Evolutionary conservation across 306 rosid species (phyloP), one percentile per base, ranked within the genome.

Genomic region (Gleditsia sinensis): DNA sequence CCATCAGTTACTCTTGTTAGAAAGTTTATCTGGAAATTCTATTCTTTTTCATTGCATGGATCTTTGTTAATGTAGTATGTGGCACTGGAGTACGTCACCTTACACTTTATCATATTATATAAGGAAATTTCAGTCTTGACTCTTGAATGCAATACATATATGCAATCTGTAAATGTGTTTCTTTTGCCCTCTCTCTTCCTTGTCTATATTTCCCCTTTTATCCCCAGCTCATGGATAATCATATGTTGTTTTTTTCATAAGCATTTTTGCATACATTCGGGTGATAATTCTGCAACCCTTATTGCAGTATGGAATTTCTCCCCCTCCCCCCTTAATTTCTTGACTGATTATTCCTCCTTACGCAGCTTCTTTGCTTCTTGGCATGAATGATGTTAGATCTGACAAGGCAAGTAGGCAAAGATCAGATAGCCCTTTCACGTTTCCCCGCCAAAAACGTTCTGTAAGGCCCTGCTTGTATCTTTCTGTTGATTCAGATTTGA

Each of bases 401-500:
- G 96, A 92, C 69, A 86, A 86, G 81, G 68, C 81, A 70, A 87
- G 77, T 72, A 86, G 88, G 81, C 89, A 78, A 72, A 83, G 97
- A 79, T 88, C 98, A 25, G 91, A 78, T 75, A 89, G 90, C 81
- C 98, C 98, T 19, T 88, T 95, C 92, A 84, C 98, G 25, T 90
- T 92, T 86, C 99, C 99, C 80, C 97, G 98, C 76, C 99, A 95
- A 80, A 95, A 90, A 81, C 95, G 99, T 72, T 40, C 45, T 85
- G 58, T 59, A 69, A n/a, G n/a, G n/a, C n/a, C n/a, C n/a, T n/a
- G n/a, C 82, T 88, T 92, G 37, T 92, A 97, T 9, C 90, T n/a
- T n/a, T n/a, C n/a, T n/a, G 57, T 95, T 42, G 89, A 82, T 83
- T 90, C 96, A n/a, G 99, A 92, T 82, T 90, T 97, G 97, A 90